These are phyloP conservation scores for Cryptococcus floricola DNA, from an alignment of 1,284 basidiomycete species.

Conservation along the genomic window DNA sequence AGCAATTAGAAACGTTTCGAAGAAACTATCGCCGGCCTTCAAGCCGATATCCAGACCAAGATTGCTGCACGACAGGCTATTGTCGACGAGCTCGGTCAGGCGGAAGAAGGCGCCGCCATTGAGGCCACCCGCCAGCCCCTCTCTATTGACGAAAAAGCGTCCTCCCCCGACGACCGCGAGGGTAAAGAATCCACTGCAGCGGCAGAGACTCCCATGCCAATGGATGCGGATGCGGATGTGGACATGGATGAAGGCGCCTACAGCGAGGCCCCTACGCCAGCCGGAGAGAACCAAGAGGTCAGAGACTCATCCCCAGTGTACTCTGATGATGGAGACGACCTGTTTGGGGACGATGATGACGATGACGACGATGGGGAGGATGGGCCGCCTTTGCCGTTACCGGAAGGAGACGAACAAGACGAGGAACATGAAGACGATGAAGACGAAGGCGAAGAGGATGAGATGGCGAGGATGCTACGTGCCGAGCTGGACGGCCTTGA, in stretches of 20 bases:
- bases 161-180: constrained; percentile 23
- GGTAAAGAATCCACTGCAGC: constrained; percentile 5
- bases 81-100: constrained; percentile 38
- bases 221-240: constrained; percentile 21
- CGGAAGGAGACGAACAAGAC: constrained; percentile 12
- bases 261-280: constrained; percentile 25
- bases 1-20: constrained; percentile 80
- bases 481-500: constrained; percentile 48
- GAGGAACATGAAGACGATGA: constrained; percentile 20
- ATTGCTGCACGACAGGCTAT: constrained; percentile 57
- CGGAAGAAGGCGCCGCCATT: neutral
- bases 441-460: constrained; percentile 34
- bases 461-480: constrained; percentile 36
- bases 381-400: neutral
- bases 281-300: neutral
- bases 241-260: constrained; percentile 46
- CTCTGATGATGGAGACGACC: constrained; percentile 21
- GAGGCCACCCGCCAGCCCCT: neutral
- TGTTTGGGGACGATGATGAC: constrained; percentile 16
- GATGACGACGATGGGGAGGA: constrained; percentile 20
- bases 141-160: constrained; percentile 39
- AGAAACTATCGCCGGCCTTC: constrained; percentile 81
- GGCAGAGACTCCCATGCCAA: constrained; percentile 47
- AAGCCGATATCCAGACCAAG: constrained; percentile 81
- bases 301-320: constrained; percentile 9